phyloP scores from a whole-genome alignment of 805 yeast genomes.

The Candida methanosorbosa region DNA sequence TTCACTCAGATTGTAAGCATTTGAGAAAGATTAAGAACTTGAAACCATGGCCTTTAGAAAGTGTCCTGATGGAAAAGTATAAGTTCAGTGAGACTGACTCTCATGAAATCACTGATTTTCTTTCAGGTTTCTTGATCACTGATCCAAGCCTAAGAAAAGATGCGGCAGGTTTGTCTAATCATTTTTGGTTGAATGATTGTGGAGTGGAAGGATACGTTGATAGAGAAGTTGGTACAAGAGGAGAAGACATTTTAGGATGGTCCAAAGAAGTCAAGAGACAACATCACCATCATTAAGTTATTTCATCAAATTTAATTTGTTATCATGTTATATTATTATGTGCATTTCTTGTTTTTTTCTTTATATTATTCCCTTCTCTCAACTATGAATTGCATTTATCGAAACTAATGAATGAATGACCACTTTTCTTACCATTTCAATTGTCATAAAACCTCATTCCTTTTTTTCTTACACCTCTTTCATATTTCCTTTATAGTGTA shows the following conservation, averaged over 20 bases:
- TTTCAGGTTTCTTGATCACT: slow-evolving; percentile 72
- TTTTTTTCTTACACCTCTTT: too few species aligned
- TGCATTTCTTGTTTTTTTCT: background rate
- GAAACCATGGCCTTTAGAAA: slow-evolving; percentile 82
- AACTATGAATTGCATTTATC: too few species aligned
- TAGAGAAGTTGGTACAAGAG: slow-evolving; percentile 69
- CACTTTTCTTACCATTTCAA: too few species aligned
- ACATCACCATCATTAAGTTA: background rate
- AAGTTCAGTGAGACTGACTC: slow-evolving; percentile 64
- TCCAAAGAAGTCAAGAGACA: slow-evolving; percentile 43
- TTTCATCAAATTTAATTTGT: too few species aligned
- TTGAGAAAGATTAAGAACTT: slow-evolving; percentile 71
- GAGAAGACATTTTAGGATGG: slow-evolving; percentile 92
- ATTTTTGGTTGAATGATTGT: slow-evolving; percentile 77
- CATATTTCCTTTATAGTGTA: too few species aligned
- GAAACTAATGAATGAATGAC: too few species aligned
- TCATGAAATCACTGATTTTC: slow-evolving; percentile 61
- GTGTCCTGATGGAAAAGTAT: slow-evolving; percentile 81
- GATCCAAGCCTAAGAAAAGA: slow-evolving; percentile 83
- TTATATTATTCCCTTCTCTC: background rate
- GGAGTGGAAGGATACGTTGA: slow-evolving; percentile 71
- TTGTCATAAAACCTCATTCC: too few species aligned
- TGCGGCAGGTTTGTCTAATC: slow-evolving; percentile 92
- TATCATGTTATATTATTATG: too few species aligned
- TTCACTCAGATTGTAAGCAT: slow-evolving; percentile 27